Percentiles rank a stretch among this genome's conserved stretches.
phyloP scores from a whole-genome alignment of 2,329 filamentous ascomycete genomes.

The Alternaria consortialis region DNA sequence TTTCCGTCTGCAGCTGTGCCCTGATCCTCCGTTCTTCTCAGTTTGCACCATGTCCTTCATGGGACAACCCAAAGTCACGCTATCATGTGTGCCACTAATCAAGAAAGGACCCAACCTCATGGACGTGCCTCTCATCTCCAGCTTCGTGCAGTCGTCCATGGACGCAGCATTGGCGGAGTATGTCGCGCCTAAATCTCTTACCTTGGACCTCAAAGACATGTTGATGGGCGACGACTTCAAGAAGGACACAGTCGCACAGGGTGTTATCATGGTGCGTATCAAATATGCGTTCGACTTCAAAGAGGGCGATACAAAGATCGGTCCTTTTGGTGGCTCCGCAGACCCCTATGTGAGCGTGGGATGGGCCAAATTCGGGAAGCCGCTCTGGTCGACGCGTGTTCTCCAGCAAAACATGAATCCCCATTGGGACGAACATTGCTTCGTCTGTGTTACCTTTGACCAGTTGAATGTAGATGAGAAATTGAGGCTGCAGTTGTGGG shows the following conservation, averaged over 20 bases:
- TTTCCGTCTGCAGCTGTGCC: conserved; percentile 74
- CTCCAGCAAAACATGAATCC: conserved; percentile 72
- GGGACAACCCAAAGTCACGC: conserved; percentile 75
- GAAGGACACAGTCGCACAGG: conserved; percentile 72
- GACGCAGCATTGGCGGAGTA: conserved; percentile 79
- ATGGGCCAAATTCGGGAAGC: conserved; percentile 81
- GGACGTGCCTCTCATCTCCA: conserved; percentile 77
- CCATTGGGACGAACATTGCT: conserved; percentile 74
- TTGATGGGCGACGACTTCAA: conserved; percentile 81
- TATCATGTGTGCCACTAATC: conserved; percentile 75
- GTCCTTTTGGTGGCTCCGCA: conserved; percentile 67
- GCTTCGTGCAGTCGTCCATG: conserved; percentile 77
- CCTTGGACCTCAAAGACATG: conserved; percentile 79
- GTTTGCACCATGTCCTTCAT: conserved; percentile 77
- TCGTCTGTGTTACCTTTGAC: conserved; percentile 73
- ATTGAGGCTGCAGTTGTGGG: conserved; percentile 76
- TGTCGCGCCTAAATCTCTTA: conserved; percentile 78
- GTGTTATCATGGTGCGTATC: conserved; percentile 72
- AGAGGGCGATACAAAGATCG: conserved; percentile 71
- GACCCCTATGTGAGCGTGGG: conserved; percentile 77
- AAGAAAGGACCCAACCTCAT: conserved; percentile 76
- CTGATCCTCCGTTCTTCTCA: conserved; percentile 80
- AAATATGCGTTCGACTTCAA: conserved; percentile 75
- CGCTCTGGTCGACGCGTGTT: conserved; percentile 71
- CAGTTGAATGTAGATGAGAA: conserved; percentile 77